phyloP scores from a whole-genome alignment of 192 early-diverging fungal species.

The Pilaira anomala region DNA sequence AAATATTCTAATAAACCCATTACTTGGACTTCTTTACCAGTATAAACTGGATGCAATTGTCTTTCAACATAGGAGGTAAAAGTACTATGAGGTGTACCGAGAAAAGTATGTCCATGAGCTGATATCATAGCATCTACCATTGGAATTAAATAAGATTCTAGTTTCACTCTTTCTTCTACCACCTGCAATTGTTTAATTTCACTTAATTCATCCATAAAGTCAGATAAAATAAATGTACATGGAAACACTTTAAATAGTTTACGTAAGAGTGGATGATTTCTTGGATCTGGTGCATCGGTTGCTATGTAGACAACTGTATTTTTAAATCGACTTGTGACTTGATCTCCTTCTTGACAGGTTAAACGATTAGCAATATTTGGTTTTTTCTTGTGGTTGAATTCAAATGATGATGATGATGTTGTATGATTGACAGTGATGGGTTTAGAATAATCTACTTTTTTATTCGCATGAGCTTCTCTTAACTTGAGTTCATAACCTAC shows the following conservation, averaged over 20 bases:
- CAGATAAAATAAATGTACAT: conserved; percentile 47
- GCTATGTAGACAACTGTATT: conserved; percentile 51
- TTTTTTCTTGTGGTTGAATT: not conserved
- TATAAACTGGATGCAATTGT: conserved; percentile 36
- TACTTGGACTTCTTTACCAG: conserved; percentile 4
- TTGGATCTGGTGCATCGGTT: conserved; percentile 47
- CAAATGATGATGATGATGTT: too few relatives aligned
- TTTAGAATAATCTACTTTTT: not conserved
- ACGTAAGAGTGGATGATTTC: conserved; percentile 44
- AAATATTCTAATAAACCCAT: conserved; percentile 17
- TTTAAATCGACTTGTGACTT: conserved; percentile 10
- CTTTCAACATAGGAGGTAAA: conserved; percentile 46
- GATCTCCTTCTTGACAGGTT: conserved; percentile 4
- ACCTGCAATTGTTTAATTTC: conserved; percentile 28
- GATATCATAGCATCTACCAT: conserved; percentile 54
- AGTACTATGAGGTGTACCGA: conserved; percentile 49
- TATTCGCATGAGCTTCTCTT: conserved; percentile 9
- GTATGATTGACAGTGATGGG: conserved; percentile 31
- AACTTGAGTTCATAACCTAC: conserved; percentile 39
- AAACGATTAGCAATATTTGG: not conserved
- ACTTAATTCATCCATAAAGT: conserved; percentile 44
- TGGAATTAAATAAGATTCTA: conserved; percentile 49
- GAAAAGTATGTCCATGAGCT: conserved; percentile 48
- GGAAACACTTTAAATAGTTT: conserved; percentile 47
- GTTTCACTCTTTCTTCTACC: conserved; percentile 41